Percentiles rank a stretch among this genome's conserved stretches.
phyloP scores from a whole-genome alignment of 1,284 basidiomycete species.

The Ceratobasidium sp. region DNA sequence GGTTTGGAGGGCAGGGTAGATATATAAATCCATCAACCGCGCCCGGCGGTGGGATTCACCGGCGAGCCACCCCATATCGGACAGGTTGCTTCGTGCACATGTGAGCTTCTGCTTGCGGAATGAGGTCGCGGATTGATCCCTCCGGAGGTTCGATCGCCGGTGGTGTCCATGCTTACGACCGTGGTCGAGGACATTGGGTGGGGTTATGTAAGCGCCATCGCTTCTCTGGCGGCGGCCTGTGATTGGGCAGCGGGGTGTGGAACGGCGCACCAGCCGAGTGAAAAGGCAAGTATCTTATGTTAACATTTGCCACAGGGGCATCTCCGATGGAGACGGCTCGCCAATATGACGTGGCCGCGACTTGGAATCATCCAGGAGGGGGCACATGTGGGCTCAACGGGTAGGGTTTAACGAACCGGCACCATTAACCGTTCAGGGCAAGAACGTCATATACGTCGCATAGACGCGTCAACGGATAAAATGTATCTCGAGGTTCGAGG shows the following conservation, averaged over 20 bases:
- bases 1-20: neutral
- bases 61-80: slow-evolving; percentile 20
- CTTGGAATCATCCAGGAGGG: neutral
- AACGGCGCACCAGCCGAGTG: neutral
- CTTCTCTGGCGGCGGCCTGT: slow-evolving; percentile 6
- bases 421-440: neutral
- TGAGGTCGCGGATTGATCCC: slow-evolving; percentile 19
- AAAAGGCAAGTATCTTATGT: neutral
- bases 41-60: slow-evolving; percentile 40
- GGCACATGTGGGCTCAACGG: neutral
- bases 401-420: neutral
- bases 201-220: slow-evolving; percentile 21
- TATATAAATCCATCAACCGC: slow-evolving; percentile 36
- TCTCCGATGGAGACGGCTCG: neutral
- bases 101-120: slow-evolving; percentile 20
- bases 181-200: neutral
- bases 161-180: neutral
- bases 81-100: slow-evolving; percentile 18
- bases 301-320: neutral
- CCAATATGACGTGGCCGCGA: neutral
- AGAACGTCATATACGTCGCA: neutral
- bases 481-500: neutral
- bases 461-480: neutral
- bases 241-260: slow-evolving; percentile 2
- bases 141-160: slow-evolving; percentile 37